These are phyloP conservation scores for Aspergillus fijiensis DNA, from an alignment of 2,329 filamentous ascomycete genomes.

Conservation along the genomic window DNA sequence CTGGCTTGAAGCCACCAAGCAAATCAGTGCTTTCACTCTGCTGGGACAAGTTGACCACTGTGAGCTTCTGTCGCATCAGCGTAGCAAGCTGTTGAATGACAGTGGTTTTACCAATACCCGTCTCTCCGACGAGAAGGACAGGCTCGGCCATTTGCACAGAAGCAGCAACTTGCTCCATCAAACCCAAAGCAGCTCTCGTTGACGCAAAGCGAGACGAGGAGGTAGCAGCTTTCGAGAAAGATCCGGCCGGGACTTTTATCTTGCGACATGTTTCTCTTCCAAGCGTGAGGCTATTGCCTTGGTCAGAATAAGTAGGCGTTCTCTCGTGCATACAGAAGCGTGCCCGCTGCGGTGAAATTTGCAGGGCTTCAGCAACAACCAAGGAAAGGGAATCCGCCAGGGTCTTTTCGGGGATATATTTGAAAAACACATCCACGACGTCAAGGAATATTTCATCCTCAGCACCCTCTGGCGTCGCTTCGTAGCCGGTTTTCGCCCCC, in stretches of 20 bases:
- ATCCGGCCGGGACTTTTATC: conserved; percentile 52
- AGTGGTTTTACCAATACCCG: conserved; percentile 96
- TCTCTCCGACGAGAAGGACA: conserved; percentile 93
- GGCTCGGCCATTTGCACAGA: conserved; percentile 84
- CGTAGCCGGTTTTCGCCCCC: conserved; percentile 64
- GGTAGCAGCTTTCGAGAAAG: conserved; percentile 45
- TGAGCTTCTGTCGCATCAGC: conserved; percentile 78
- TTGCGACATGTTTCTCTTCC: conserved; percentile 64
- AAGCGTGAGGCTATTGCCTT: conserved; percentile 58
- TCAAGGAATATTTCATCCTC: conserved; percentile 89
- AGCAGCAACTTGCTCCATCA: conserved; percentile 85
- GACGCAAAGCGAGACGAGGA: conserved; percentile 68
- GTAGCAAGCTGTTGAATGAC: conserved; percentile 90
- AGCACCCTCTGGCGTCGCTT: conserved; percentile 69
- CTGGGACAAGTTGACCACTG: conserved; percentile 93
- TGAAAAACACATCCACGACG: conserved; percentile 87
- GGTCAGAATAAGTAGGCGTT: conserved; percentile 67
- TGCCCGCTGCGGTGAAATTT: conserved; percentile 77
- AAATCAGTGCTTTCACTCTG: conserved; percentile 97
- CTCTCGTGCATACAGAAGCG: conserved; percentile 74
- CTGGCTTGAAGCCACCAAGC: conserved; percentile 92
- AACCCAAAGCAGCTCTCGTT: conserved; percentile 76
- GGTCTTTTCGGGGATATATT: conserved; percentile 68
- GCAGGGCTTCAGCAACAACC: conserved; percentile 80
- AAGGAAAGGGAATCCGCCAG: conserved; percentile 55